Percentiles rank a stretch among this genome's conserved stretches.
Evolutionary conservation across 768 basidiomycete species (phyloP).

Genomic region (Rhodotorula paludigena): DNA sequence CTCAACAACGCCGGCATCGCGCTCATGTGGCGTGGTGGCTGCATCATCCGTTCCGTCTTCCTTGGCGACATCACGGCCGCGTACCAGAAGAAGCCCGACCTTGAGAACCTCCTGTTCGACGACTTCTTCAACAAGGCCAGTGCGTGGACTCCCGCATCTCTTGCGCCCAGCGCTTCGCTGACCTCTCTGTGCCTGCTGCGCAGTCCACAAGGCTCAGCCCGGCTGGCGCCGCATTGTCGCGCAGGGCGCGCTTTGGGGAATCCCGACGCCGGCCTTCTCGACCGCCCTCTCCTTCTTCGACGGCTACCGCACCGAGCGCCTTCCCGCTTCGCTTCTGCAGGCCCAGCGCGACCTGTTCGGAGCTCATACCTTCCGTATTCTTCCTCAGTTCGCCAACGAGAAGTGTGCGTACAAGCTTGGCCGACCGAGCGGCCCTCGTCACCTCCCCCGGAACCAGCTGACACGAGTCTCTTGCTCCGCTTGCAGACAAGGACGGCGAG

Average conservation of each 20-base stretch:
- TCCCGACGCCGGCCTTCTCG: constrained; percentile 94
- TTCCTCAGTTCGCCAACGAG: constrained; percentile 2
- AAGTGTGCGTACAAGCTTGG: no score
- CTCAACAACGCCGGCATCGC: constrained; percentile 98
- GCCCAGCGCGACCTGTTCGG: constrained; percentile 60
- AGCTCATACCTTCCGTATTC: not conserved
- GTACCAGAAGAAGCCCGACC: constrained; percentile 71
- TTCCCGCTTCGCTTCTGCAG: constrained; percentile 92
- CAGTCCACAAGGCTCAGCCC: constrained; percentile 87
- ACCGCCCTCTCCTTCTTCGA: constrained; percentile 98
- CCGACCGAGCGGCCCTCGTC: no score
- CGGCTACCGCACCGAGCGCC: constrained; percentile 90
- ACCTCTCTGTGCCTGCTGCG: constrained; percentile 43
- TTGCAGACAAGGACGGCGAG: not conserved
- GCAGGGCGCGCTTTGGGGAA: constrained; percentile 94
- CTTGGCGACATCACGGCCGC: constrained; percentile 85
- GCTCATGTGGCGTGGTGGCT: constrained; percentile 98
- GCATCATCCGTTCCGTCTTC: constrained; percentile 99
- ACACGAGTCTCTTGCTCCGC: no score
- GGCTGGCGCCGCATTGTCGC: constrained; percentile 97
- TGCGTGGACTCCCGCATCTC: constrained; percentile 25
- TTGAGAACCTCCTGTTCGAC: constrained; percentile 91
- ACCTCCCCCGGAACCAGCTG: no score
- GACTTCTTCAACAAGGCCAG: constrained; percentile 94
- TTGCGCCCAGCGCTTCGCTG: not conserved